These are phyloP conservation scores for Pyricularia sp. DNA, from an alignment of 2,329 filamentous ascomycete species.

Conservation along the genomic window DNA sequence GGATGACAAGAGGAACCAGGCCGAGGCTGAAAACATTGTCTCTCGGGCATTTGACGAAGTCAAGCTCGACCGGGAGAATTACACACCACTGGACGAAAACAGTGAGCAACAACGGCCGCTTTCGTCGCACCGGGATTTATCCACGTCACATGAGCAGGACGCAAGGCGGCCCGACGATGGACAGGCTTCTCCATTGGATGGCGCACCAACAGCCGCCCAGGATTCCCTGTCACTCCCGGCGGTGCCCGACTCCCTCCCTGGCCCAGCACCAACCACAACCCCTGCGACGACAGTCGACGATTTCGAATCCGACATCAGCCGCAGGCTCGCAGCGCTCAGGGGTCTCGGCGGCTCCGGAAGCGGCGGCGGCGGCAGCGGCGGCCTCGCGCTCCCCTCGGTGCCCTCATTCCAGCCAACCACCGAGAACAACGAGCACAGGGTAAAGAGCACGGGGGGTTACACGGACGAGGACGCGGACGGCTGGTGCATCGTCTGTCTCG, in stretches of 20 bases:
- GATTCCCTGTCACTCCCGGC: conserved; percentile 30
- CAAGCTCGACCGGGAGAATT: background rate
- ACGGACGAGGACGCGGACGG: conserved; percentile 64
- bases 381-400: conserved; percentile 36
- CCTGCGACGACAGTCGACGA: conserved; percentile 17
- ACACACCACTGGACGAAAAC: background rate
- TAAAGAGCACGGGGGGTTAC: conserved; percentile 32
- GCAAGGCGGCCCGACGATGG: conserved; percentile 3
- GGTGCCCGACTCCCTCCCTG: conserved; percentile 33
- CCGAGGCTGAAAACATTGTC: conserved; percentile 34
- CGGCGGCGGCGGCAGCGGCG: conserved; percentile 14
- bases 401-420: conserved; percentile 39
- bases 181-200: background rate
- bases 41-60: conserved; percentile 35
- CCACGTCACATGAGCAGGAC: background rate
- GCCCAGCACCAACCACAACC: conserved; percentile 19
- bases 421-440: conserved; percentile 12
- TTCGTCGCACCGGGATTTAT: background rate
- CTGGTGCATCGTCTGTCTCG: conserved; percentile 78
- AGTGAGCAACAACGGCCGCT: background rate
- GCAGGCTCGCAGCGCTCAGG: conserved; percentile 42
- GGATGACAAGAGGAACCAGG: conserved; percentile 39
- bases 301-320: conserved; percentile 36
- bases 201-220: conserved; percentile 1
- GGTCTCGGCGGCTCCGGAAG: conserved; percentile 21